phyloP scores from a whole-genome alignment of 257 asterid species.

The Catharanthus roseus region DNA sequence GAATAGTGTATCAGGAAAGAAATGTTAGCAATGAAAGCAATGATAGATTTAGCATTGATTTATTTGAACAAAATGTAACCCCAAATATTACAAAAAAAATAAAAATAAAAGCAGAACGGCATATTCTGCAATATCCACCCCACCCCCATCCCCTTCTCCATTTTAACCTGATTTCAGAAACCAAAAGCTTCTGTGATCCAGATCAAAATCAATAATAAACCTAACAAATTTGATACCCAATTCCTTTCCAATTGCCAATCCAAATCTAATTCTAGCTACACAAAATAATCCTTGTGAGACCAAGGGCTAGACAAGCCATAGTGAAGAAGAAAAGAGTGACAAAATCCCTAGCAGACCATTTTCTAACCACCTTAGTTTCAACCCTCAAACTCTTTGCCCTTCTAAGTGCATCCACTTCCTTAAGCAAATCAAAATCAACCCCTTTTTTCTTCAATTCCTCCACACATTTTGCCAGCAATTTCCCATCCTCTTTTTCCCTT shows the following conservation, averaged over 20 bases:
- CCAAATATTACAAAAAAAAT: conserved; percentile 1
- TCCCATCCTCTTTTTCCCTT: conserved; percentile 76
- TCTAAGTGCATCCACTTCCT: conserved; percentile 86
- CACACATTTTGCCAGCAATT: conserved; percentile 61
- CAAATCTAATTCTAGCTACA: no score
- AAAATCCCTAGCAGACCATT: conserved; percentile 78
- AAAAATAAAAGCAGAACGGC: conserved; percentile 37
- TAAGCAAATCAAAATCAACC: conserved; percentile 68
- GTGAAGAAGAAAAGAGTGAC: conserved; percentile 61
- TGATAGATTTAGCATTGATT: background rate
- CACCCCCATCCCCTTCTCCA: background rate
- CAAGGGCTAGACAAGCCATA: conserved; percentile 59
- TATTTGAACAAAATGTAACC: conserved; percentile 3
- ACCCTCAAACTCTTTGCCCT: conserved; percentile 89
- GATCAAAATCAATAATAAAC: background rate
- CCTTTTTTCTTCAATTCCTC: conserved; percentile 88
- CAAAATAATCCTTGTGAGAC: conserved; percentile 50
- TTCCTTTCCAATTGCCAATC: background rate
- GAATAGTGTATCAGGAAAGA: no score
- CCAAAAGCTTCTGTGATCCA: conserved; percentile 11
- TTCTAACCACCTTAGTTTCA: conserved; percentile 46
- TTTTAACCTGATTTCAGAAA: conserved; percentile 5
- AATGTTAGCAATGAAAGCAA: no score
- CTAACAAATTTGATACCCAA: background rate
- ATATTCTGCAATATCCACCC: conserved; percentile 28